Evolutionary conservation across 768 basidiomycete genomes (phyloP).

Genomic region (Kwoniella botswanensis): DNA sequence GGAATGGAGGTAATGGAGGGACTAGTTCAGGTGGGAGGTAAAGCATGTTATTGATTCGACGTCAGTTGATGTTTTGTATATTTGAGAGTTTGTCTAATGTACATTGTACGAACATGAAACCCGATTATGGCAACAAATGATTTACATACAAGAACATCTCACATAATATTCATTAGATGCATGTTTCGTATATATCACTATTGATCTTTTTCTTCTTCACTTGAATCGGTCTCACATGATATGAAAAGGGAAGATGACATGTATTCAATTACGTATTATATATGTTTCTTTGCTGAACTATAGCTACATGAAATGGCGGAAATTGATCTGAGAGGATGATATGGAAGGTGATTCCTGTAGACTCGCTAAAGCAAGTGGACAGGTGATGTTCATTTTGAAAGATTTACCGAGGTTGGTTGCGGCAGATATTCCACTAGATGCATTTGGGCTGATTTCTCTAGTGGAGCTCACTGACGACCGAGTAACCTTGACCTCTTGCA

Average conservation of each 20-base stretch:
- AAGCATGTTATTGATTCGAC: too few relatives aligned
- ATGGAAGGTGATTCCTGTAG: background rate
- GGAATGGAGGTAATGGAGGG: background rate
- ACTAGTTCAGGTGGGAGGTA: conserved; percentile 14
- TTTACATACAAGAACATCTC: too few relatives aligned
- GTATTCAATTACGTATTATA: conserved; percentile 10
- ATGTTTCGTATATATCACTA: background rate
- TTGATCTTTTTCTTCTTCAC: background rate
- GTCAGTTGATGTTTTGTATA: background rate
- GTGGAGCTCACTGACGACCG: conserved; percentile 20
- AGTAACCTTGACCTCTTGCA: conserved; percentile 22
- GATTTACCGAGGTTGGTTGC: too few relatives aligned
- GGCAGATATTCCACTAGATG: too few relatives aligned
- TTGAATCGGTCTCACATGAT: background rate
- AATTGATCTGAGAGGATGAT: too few relatives aligned
- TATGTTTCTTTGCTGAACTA: background rate
- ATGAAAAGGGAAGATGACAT: background rate
- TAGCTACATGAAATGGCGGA: background rate
- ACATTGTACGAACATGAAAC: background rate
- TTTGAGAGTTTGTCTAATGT: background rate
- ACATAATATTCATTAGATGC: background rate
- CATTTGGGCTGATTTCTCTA: background rate
- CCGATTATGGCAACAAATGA: background rate
- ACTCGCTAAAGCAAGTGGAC: background rate
- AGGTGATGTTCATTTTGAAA: too few relatives aligned